phyloP scores from a whole-genome alignment of 179 eudicot species.

The Patellifolia procumbens region DNA sequence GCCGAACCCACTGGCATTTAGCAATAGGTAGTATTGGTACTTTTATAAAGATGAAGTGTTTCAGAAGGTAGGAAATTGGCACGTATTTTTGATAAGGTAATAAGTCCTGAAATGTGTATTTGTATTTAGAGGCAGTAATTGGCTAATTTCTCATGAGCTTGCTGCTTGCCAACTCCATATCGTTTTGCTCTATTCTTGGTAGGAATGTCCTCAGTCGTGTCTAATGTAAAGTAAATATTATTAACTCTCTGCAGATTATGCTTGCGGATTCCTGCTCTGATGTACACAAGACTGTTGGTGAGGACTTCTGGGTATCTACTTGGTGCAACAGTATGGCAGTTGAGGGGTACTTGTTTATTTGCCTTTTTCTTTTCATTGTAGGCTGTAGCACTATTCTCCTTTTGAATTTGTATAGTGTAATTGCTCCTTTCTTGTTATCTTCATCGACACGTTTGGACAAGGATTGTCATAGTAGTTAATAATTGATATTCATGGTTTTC shows the following conservation, averaged over 20 bases:
- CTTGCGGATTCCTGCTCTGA: conserved; percentile 80
- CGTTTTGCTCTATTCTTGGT: not conserved
- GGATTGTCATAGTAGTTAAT: not conserved
- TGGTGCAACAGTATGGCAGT: conserved; percentile 78
- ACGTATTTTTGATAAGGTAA: too few relatives aligned
- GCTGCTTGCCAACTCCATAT: not conserved
- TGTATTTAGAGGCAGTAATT: too few relatives aligned
- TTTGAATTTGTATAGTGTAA: not conserved
- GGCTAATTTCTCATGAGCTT: conserved; percentile 3
- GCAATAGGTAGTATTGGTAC: too few relatives aligned
- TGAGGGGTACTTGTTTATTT: conserved; percentile 62
- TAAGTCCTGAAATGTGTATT: too few relatives aligned
- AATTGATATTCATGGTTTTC: conserved; percentile 1
- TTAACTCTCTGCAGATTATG: conserved; percentile 54
- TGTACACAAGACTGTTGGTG: conserved; percentile 71
- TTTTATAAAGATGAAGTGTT: too few relatives aligned
- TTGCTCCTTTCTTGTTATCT: not conserved
- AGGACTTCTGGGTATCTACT: conserved; percentile 96
- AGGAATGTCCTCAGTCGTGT: not conserved
- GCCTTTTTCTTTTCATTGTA: not conserved
- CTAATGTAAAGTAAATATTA: not conserved
- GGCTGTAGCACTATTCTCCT: conserved; percentile 1
- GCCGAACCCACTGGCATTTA: too few relatives aligned
- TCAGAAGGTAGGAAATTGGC: too few relatives aligned
- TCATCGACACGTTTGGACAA: not conserved